Conservation (phyloP, 129 eudicot species). For the Flaveria ramosissima region DNA sequence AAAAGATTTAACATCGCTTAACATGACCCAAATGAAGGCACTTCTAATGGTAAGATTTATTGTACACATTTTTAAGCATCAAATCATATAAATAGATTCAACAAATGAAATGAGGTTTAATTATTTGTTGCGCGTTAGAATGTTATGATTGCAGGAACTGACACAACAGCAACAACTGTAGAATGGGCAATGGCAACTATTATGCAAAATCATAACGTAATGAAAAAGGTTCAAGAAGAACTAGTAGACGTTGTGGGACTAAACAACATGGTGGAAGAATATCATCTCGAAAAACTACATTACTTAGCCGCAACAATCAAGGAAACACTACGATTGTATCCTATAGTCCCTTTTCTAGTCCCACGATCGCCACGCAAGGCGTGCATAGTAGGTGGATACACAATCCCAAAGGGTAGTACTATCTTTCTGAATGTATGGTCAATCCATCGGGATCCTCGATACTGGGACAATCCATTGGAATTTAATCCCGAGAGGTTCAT, state of each 20-base stretch:
- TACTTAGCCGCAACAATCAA: neutral
- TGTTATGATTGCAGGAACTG: constrained; percentile 17
- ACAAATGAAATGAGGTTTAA: neutral
- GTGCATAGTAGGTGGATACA: too few relatives aligned
- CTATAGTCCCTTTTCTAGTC: too few relatives aligned
- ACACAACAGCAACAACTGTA: neutral
- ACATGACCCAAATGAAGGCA: constrained; percentile 16
- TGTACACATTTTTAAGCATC: neutral
- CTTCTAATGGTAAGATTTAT: neutral
- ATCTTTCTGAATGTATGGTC: too few relatives aligned
- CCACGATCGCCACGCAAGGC: too few relatives aligned
- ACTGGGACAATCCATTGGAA: too few relatives aligned
- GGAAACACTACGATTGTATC: too few relatives aligned
- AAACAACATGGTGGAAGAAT: constrained; percentile 26
- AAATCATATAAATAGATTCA: neutral
- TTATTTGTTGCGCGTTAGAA: neutral
- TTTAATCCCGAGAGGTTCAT: too few relatives aligned
- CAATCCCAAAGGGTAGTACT: too few relatives aligned
- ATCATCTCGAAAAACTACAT: constrained; percentile 16
- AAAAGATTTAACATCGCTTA: neutral
- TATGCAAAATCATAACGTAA: constrained; percentile 2
- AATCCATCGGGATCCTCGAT: too few relatives aligned
- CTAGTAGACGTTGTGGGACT: constrained; percentile 14
- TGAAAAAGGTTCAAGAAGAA: constrained; percentile 24
- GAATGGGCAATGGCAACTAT: constrained; percentile 20